Percentiles rank a stretch among this genome's conserved stretches.
These are phyloP conservation scores for Fibroporia radiculosa DNA, from an alignment of 768 basidiomycete species.

Conservation along the genomic window DNA sequence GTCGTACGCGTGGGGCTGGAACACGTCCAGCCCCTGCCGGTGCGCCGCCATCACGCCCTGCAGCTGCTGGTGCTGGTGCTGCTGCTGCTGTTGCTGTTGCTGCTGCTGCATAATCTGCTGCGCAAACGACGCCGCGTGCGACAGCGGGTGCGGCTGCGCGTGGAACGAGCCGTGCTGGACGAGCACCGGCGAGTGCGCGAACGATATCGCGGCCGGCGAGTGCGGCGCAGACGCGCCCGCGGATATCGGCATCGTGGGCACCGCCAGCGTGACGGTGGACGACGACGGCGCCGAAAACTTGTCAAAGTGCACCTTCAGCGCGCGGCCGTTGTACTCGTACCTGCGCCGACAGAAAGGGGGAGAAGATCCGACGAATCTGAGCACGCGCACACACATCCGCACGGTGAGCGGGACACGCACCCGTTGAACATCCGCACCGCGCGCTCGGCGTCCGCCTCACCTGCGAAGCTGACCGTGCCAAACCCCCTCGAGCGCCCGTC, in stretches of 20 bases:
- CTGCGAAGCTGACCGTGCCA: slow-evolving; percentile 84
- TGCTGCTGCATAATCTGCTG: slow-evolving; percentile 14
- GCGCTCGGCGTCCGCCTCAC: slow-evolving; percentile 74
- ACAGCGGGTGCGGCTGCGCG: slow-evolving; percentile 1
- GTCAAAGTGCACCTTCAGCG: slow-evolving; percentile 88
- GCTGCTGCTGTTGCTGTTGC: slow-evolving; percentile 6
- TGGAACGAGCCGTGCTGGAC: slow-evolving; percentile 2
- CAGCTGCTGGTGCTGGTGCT: slow-evolving; percentile 9
- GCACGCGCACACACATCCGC: not conserved
- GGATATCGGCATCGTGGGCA: slow-evolving; percentile 2
- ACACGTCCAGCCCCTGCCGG: not conserved
- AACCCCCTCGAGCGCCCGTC: slow-evolving; percentile 90
- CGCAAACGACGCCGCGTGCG: slow-evolving; percentile 12
- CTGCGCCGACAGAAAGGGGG: slow-evolving; percentile 30
- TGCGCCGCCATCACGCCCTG: not conserved
- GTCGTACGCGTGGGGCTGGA: slow-evolving; percentile 1
- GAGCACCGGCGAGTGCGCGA: slow-evolving; percentile 5
- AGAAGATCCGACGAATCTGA: no score
- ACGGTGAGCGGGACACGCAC: slow-evolving; percentile 29
- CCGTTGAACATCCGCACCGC: slow-evolving; percentile 89
- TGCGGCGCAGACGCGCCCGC: slow-evolving; percentile 6
- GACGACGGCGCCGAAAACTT: slow-evolving; percentile 47
- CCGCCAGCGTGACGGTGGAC: slow-evolving; percentile 10
- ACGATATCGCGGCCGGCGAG: slow-evolving; percentile 10
- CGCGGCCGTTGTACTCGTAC: slow-evolving; percentile 81